Base-by-base conservation (phyloP, 2,329 filamentous ascomycete species). In the Colletotrichum spaethianum region DNA sequence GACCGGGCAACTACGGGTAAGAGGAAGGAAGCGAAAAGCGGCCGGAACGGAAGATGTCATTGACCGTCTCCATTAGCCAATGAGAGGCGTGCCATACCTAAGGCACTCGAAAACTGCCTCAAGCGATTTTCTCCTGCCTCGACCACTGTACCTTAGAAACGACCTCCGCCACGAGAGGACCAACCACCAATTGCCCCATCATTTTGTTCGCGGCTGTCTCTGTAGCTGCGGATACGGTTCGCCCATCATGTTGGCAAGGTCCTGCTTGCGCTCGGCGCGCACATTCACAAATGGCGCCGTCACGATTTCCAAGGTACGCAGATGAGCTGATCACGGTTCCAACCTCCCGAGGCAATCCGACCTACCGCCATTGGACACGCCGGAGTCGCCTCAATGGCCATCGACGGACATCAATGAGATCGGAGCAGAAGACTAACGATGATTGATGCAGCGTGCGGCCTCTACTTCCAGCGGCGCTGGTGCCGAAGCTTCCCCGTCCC, bases 181-280 rank as follows among this genome's bases (percentile, higher is more conserved):
- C 67, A 68, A 64, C 80, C 79, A 78, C 78, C 80, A 79, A 81
- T 81, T 82, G 81, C 80, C 80, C 77, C 78, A 78, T 79, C 78
- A 76, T 75, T 75, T 75, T 78, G 73, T 78, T 76, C 75, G 75
- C 76, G 76, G 76, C 76, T 76, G 74, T 76, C 75, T 76, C 79
- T 78, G 78, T 78, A 79, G 79, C 81, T 79, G 79, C 82, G 82
- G 78, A 83, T 75, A 81, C 80, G 82, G 80, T 78, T 82, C 81
- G 84, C 84, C 85, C 89, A 93, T 85, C 83, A 98, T 98, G 96
- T 92, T 98, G 90, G 93, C 94, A 88, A 93, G 95, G 90, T 94
- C 95, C 86, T 91, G 91, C 87, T 87, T 97, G 90, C 94, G 94
- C 89, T 92, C 93, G 84, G 90, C 93, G 91, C 95, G 95, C 91